These are phyloP conservation scores for Trypanosoma brucei DNA, from an alignment of 208 protist species.

Conservation along the genomic window DNA sequence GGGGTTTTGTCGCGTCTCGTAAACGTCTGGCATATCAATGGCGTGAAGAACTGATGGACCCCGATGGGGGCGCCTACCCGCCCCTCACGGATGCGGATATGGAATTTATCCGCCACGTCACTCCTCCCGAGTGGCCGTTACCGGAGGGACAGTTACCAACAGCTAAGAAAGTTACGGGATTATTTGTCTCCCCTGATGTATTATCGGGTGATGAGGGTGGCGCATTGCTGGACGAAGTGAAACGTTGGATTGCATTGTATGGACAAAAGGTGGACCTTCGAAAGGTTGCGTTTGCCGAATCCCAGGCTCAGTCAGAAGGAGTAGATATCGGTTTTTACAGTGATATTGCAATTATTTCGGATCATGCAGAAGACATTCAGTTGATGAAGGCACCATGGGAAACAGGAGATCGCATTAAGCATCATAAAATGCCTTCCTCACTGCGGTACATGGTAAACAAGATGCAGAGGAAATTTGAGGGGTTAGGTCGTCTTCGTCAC, in stretches of 20 bases:
- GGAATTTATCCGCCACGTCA: conserved; percentile 55
- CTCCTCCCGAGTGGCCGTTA: conserved; percentile 18
- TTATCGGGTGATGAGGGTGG: conserved; percentile 34
- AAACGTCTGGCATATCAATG: conserved; percentile 83
- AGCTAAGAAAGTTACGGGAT: conserved; percentile 58
- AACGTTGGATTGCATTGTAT: conserved; percentile 36
- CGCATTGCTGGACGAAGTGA: conserved; percentile 63
- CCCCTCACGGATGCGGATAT: conserved; percentile 59
- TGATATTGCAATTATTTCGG: conserved; percentile 53
- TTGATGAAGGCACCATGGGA: conserved; percentile 83
- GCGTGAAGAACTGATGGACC: conserved; percentile 83
- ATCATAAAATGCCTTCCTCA: conserved; percentile 54
- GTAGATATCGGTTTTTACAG: conserved; percentile 36
- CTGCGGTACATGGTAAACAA: conserved; percentile 61
- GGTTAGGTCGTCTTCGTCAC: conserved; percentile 70
- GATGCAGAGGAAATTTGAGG: conserved; percentile 36
- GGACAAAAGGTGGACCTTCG: conserved; percentile 54
- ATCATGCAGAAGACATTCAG: conserved; percentile 81
- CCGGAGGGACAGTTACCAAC: conserved; percentile 25
- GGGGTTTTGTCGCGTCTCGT: conserved; percentile 68
- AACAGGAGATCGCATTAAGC: conserved; percentile 58
- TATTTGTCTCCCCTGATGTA: conserved; percentile 30
- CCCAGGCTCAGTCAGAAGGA: neutral
- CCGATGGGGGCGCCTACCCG: conserved; percentile 45
- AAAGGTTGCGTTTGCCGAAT: conserved; percentile 25